phyloP scores from a whole-genome alignment of 1,284 basidiomycete species.

The Marasmius fiardii region DNA sequence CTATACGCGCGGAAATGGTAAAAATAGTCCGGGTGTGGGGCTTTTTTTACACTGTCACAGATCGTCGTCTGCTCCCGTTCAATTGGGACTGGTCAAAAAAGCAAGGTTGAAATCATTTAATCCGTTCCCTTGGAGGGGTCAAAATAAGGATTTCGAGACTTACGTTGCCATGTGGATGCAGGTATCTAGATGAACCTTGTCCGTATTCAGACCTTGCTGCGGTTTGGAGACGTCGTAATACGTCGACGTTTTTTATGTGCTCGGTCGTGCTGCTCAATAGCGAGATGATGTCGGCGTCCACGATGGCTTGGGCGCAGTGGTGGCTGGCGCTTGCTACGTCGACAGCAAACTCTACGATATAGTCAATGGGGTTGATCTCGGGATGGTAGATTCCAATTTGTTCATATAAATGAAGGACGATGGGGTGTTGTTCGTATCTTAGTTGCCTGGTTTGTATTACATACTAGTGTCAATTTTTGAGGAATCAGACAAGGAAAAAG shows the following conservation, averaged over 20 bases:
- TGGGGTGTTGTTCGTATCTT: slow-evolving; percentile 6
- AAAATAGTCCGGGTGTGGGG: not conserved
- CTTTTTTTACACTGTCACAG: not conserved
- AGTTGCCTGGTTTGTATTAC: slow-evolving; percentile 7
- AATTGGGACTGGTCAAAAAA: no score
- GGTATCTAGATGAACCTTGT: not conserved
- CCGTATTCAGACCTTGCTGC: not conserved
- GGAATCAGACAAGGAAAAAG: not conserved
- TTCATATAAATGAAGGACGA: slow-evolving; percentile 8
- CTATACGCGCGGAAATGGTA: slow-evolving; percentile 2
- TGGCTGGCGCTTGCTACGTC: slow-evolving; percentile 11
- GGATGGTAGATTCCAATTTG: slow-evolving; percentile 8
- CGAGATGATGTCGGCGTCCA: slow-evolving; percentile 13
- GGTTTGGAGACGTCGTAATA: not conserved
- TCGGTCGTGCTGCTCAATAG: slow-evolving; percentile 5
- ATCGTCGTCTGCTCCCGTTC: not conserved
- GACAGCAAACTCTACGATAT: slow-evolving; percentile 15
- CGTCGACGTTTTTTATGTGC: not conserved
- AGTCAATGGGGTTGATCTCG: slow-evolving; percentile 8
- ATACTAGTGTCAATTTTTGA: no score
- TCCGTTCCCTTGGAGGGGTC: no score
- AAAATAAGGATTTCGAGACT: no score
- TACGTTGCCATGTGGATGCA: not conserved
- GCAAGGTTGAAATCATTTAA: no score
- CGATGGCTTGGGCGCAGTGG: slow-evolving; percentile 12